Evolutionary conservation across 1,284 basidiomycete genomes (phyloP), one percentile per base, ranked within the genome.

Genomic region (Cerioporus squamosus): DNA sequence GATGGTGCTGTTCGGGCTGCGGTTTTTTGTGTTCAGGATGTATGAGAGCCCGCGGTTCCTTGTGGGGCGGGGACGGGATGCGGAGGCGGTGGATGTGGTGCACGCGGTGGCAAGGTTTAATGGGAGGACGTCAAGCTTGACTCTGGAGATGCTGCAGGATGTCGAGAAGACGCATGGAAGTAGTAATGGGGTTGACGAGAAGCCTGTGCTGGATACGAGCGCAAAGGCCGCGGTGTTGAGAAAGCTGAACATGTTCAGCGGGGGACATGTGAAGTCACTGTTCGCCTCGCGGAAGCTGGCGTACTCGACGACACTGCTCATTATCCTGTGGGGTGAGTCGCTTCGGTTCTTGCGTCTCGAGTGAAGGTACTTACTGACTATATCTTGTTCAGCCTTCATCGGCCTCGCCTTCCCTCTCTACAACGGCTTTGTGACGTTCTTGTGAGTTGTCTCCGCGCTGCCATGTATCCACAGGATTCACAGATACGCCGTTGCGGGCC

Each of bases 1-100:
- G 72, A 74, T 91, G 57, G 48, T 86, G 31, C 76, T 90, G 43
- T 92, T 85, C 77, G 65, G 82, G 52, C 70, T 88, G 44, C 88
- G 91, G 44, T 91, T 90, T 77, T 82, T 88, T 70, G 74, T 88
- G 51, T 93, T 93, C 77, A 77, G 79, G 17, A 81, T 94, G 50
- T 77, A 87, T 57, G 91, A 94, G 71, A 87, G 86, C 55, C 90
- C 90, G 4, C 90, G 90, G 70, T 93, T 80, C 72, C 81, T 94
- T 26, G 83, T 94, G 70, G 85, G 85, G 5, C 83, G 86, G 57
- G 91, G 91, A 0, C 76, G 78, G 39, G 91, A 94, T 64, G 81
- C 79, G 15, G 83, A 88, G 50, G 93, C 92, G 0, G 84, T 94
- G 23, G 81, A 81, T 15, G 80, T 93, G 49, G 75, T 95, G 22